Conservation (phyloP, 306 rosid species). For the Castanea sativa region DNA sequence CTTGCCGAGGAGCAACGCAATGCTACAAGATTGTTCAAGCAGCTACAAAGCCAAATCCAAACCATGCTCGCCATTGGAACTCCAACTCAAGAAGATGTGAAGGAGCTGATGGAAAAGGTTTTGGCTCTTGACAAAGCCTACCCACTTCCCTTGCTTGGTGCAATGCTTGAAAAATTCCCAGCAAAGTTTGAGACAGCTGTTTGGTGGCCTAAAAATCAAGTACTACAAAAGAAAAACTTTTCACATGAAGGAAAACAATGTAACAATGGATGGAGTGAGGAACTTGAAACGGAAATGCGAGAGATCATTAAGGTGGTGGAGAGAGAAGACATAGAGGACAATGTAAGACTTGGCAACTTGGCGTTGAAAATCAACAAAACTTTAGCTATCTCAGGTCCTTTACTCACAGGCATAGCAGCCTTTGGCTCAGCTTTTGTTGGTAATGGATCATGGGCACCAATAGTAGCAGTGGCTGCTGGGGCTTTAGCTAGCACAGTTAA, state of each 20-base stretch:
- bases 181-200: conserved; percentile 50
- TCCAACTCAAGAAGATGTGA: conserved; percentile 43
- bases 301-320: conserved; percentile 52
- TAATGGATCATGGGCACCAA: conserved; percentile 20
- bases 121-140: conserved; percentile 70
- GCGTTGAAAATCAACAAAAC: conserved; percentile 54
- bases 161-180: conserved; percentile 79
- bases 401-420: conserved; percentile 68
- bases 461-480: conserved; percentile 53
- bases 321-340: conserved; percentile 60
- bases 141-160: conserved; percentile 79
- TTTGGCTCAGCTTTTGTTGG: conserved; percentile 45
- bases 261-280: conserved; percentile 60
- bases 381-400: conserved; percentile 67
- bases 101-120: conserved; percentile 44
- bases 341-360: conserved; percentile 61
- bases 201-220: conserved; percentile 67
- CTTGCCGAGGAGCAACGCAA: conserved; percentile 82
- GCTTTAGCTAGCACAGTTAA: conserved; percentile 48
- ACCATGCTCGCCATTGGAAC: conserved; percentile 30
- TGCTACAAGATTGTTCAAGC: conserved; percentile 59
- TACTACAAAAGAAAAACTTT: neutral
- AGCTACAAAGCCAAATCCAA: conserved; percentile 40
- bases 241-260: neutral
- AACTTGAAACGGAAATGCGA: conserved; percentile 50